phyloP scores from a whole-genome alignment of 768 basidiomycete species.

The Cystofilobasidium bisporidii region DNA sequence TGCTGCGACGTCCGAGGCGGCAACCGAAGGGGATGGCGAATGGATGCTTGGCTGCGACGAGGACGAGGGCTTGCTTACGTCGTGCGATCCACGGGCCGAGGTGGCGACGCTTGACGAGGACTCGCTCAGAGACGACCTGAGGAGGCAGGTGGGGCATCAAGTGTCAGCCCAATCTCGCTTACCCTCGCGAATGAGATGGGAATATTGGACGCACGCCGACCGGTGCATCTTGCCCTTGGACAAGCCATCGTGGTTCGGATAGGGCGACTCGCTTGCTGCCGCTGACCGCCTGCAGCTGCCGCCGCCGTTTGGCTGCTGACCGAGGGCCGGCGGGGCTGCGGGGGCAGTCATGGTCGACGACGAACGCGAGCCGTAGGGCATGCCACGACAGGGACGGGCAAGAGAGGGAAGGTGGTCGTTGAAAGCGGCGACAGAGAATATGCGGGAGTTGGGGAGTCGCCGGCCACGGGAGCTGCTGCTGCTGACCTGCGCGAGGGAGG shows the following conservation, averaged over 20 bases:
- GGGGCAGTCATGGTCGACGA: background rate
- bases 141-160: background rate
- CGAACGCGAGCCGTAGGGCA: background rate
- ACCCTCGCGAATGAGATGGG: background rate
- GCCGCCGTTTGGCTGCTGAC: background rate
- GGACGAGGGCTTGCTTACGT: background rate
- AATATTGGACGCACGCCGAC: too few relatives aligned
- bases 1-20: background rate
- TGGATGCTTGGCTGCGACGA: background rate
- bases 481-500: too few relatives aligned
- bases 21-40: too few relatives aligned
- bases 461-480: too few relatives aligned
- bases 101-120: background rate
- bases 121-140: background rate
- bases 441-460: too few relatives aligned
- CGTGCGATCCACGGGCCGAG: slow-evolving; percentile 13
- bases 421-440: too few relatives aligned
- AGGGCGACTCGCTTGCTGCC: background rate
- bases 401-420: background rate
- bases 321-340: background rate
- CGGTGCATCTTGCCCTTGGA: background rate
- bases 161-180: too few relatives aligned
- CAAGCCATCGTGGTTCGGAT: background rate
- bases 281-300: background rate
- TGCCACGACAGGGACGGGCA: background rate